Percentiles rank a stretch among this genome's conserved stretches.
phyloP scores from a whole-genome alignment of 345 rosid genomes.

The sweet orange (Citrus sinensis) region DNA sequence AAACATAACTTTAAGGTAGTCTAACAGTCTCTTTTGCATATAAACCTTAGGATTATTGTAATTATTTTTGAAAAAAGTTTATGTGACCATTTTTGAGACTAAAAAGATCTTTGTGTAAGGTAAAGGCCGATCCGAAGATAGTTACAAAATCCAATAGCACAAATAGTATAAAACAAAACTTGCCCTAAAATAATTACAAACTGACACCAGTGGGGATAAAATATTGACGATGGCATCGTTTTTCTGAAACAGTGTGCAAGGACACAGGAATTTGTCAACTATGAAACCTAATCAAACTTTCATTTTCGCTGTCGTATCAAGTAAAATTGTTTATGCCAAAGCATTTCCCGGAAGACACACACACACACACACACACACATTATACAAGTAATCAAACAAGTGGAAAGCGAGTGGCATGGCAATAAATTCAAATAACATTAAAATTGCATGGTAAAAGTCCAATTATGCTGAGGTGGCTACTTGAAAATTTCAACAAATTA shows the following conservation, averaged over 20 bases:
- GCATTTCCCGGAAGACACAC: neutral
- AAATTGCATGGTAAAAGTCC: neutral
- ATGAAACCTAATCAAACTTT: neutral
- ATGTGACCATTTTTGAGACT: no score
- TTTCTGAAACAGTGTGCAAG: no score
- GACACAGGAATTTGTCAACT: neutral
- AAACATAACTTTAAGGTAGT: no score
- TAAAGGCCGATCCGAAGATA: no score
- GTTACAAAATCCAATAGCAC: no score
- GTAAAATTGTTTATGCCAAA: neutral
- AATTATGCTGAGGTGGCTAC: neutral
- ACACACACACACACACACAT: no score
- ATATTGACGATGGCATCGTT: no score
- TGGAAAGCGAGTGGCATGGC: neutral
- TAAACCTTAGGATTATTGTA: no score
- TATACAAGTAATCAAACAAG: neutral
- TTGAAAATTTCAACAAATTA: neutral
- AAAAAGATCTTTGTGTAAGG: no score
- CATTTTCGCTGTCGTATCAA: neutral
- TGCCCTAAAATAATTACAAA: neutral
- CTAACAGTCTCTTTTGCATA: no score
- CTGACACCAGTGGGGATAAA: neutral
- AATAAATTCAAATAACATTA: neutral
- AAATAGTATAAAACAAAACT: neutral
- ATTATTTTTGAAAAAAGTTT: no score